Evolutionary conservation across 2,329 filamentous ascomycete genomes (phyloP), one percentile per base, ranked within the genome.

Genomic region (Periconia sp.): DNA sequence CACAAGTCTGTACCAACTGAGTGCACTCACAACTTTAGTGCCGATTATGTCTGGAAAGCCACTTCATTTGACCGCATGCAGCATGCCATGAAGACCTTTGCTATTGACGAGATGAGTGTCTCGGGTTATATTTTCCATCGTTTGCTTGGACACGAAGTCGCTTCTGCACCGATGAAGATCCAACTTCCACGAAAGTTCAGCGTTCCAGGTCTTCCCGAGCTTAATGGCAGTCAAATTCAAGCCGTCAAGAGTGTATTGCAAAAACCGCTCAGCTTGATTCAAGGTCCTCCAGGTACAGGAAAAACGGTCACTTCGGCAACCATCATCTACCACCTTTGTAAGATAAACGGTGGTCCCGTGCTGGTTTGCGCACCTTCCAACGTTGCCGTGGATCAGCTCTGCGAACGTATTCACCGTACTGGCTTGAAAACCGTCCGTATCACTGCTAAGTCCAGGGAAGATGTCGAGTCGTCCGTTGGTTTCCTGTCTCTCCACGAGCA

Each of bases 1-100:
- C 92, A 97, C 78, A 97, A 97, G 76, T 91, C 89, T 27, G 91
- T 97, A 1, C 94, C 94, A 0, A 96, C 91, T 0, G 93, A 99
- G 68, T 94, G 93, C 74, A 96, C 93, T 0, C 91, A 96, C 76
- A 96, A 97, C 74, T 99, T 99, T 76, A 96, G 92, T 15, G 94
- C 93, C 61, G 94, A 99, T 73, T 99, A 99, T 69, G 94, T 99
- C 52, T 99, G 94, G 94, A 99, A 99, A 74, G 94, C 95, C 14
- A 99, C 95, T 0, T 97, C 93, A 0, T 99, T 99, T 72, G 94
- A 99, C 70, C 92, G 94, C 59, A 99, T 99, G 94, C 94, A 99
- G 74, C 86, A 92, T 61, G 95, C 94, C 50, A 97, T 99, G 93
- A 97, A 97, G 81, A 97, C 91, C 0, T 99, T 99, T 71, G 94